Evolutionary conservation across 2,329 filamentous ascomycete genomes (phyloP), one percentile per base, ranked within the genome.

Genomic region (Camillea tinctor): DNA sequence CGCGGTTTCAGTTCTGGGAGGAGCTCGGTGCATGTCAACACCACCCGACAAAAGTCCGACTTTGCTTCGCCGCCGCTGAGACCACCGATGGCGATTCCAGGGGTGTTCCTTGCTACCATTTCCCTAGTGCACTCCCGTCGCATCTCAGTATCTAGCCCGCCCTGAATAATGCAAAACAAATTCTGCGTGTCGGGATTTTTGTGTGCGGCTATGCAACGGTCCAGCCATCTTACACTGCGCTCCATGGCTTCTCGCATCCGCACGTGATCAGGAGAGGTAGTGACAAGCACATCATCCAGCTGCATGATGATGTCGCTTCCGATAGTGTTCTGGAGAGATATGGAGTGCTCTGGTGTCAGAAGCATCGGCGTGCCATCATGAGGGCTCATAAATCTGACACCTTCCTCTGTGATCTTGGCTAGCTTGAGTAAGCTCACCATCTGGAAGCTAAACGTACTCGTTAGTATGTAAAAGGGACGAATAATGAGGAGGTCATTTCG

Each of bases 231-330:
- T 7, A 99, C 87, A 57, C 92, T 97, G 58, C 95, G 89, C 71
- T 95, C 85, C 93, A 97, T 98, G 54, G 95, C 95, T 76, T 97
- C 92, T 63, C 89, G 86, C 86, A 99, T 98, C 56, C 96, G 89
- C 20, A 81, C 88, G 58, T 86, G 81, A 75, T 99, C 95, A 0
- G 94, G 94, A 0, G 93, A 97, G 0, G 95, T 99, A 0, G 95
- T 98, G 26, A 93, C 94, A 55, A 99, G 90, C 15, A 99, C 96
- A 75, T 99, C 96, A 80, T 99, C 95, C 3, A 99, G 87, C 77
- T 99, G 96, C 96, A 99, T 99, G 67, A 98, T 97, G 69, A 99
- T 98, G 77, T 99, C 95, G 64, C 92, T 96, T 65, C 95, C 95
- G 71, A 99, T 99, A 57, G 90, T 94, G 76, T 99, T 98, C 74